Conservation (phyloP, 2,329 filamentous ascomycete species). For the Amauroascus verrucosus region DNA sequence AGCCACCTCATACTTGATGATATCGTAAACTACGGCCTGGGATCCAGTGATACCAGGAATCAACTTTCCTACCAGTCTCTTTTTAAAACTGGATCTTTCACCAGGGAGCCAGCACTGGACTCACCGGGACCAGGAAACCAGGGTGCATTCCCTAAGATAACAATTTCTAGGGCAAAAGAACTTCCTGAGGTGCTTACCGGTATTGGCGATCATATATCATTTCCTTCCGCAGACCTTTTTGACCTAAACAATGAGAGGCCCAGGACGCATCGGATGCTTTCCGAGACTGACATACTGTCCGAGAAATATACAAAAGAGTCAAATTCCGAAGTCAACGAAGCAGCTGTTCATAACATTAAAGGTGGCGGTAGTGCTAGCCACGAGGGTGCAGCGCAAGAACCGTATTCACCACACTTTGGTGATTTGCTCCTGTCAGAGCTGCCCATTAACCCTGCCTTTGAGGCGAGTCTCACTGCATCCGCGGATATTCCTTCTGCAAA, state of each 20-base stretch:
- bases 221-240: not conserved
- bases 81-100: not conserved
- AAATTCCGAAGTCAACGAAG: slow-evolving; percentile 16
- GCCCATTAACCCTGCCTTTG: slow-evolving; percentile 12
- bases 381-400: not conserved
- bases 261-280: not conserved
- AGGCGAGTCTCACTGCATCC: not conserved
- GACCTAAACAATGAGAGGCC: not conserved
- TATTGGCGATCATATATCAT: slow-evolving; percentile 20
- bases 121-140: not conserved
- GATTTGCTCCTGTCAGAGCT: slow-evolving; percentile 9
- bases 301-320: slow-evolving; percentile 11
- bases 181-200: slow-evolving; percentile 21
- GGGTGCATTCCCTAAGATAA: not conserved
- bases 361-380: not conserved
- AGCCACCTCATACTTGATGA: not conserved
- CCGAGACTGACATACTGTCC: not conserved
- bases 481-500: not conserved
- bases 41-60: not conserved
- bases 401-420: not conserved
- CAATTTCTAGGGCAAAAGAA: not conserved
- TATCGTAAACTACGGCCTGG: not conserved
- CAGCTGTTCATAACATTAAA: slow-evolving; percentile 5
- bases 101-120: not conserved
- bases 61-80: not conserved